Evolutionary conservation across 768 basidiomycete species (phyloP).

Genomic region (Tulasnella sp.): DNA sequence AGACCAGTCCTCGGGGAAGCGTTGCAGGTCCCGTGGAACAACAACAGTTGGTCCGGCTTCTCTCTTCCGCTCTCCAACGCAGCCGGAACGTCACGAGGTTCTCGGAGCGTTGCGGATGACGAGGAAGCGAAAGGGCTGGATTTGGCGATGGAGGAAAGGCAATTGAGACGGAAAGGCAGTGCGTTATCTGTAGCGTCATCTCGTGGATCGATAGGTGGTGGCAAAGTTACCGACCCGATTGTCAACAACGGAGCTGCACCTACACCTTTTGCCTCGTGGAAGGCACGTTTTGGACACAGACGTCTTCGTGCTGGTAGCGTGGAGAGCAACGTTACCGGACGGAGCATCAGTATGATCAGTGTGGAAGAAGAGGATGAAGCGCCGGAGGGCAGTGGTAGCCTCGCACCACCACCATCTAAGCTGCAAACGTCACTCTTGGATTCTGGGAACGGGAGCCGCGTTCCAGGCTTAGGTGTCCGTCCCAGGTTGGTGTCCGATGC

Average conservation of each 20-base stretch:
- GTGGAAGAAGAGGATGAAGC: constrained; percentile 12
- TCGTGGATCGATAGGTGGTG: not conserved
- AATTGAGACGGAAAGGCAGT: constrained; percentile 51
- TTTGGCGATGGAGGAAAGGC: constrained; percentile 78
- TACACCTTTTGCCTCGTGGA: not conserved
- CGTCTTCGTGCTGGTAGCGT: constrained; percentile 12
- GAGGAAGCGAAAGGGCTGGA: constrained; percentile 57
- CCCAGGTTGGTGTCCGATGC: not conserved
- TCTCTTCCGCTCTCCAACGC: not conserved
- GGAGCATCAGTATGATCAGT: constrained; percentile 8
- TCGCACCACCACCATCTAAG: not conserved
- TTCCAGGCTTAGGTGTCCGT: not conserved
- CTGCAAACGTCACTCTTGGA: not conserved
- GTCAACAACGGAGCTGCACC: not conserved
- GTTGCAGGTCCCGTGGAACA: constrained; percentile 1
- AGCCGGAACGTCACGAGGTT: not conserved
- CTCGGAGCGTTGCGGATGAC: constrained; percentile 10
- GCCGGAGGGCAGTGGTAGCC: not conserved
- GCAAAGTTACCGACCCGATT: not conserved
- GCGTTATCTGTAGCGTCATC: constrained; percentile 2
- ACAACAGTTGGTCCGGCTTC: constrained; percentile 5
- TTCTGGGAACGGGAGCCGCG: not conserved
- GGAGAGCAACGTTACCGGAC: constrained; percentile 13
- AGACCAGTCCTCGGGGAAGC: not conserved
- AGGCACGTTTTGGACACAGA: constrained; percentile 8